Base-by-base conservation (phyloP, 345 rosid species). In the Lenwebbia sp. region DNA sequence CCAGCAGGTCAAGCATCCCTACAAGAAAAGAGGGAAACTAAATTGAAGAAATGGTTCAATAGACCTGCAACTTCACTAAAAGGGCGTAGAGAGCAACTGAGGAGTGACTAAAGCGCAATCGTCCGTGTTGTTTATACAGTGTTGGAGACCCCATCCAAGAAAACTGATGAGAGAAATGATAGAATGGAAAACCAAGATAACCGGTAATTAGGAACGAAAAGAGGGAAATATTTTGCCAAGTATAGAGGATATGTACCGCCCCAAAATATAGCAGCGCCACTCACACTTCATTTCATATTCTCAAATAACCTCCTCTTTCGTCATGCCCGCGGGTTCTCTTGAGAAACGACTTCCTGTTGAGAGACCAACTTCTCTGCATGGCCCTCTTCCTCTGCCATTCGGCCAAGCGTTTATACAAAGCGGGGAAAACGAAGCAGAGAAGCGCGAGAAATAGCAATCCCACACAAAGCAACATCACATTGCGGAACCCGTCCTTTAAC, bases 381-480 rank as follows among this genome's bases (percentile, higher is more conserved):
- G 88, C 89, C 87, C 92, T 91, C 88, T 75, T 89, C 87, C 92
- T 86, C 87, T 86, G 86, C 97, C 99, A 95, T 83, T 94, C 89
- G 47, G 88, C 86, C 51, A 94, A 26, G 53, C 85, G 88, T 44
- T 83, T 81, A 89, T 96, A 96, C 7, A 93, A 58, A 10, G 90
- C 86, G 1, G 98, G 99, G 86, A 92, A 98, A 83, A 92, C 84
- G 84, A 96, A 95, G 88, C 98, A 96, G 15, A 92, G 86, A 85
- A 98, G 90, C 83, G 94, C 91, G 5, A 93, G 85, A 75, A 89
- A 51, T 81, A 96, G 85, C 94, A 91, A 93, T 70, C 82, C 96
- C 14, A 92, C 74, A 51, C 98, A 98, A 1, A 98, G 87, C 86
- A 96, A 50, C 95, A 98, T 93, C 11, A 98, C 99, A 51, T 98